Base-by-base conservation (phyloP, 176 grass and related monocot genomes). In the Poa pratensis region DNA sequence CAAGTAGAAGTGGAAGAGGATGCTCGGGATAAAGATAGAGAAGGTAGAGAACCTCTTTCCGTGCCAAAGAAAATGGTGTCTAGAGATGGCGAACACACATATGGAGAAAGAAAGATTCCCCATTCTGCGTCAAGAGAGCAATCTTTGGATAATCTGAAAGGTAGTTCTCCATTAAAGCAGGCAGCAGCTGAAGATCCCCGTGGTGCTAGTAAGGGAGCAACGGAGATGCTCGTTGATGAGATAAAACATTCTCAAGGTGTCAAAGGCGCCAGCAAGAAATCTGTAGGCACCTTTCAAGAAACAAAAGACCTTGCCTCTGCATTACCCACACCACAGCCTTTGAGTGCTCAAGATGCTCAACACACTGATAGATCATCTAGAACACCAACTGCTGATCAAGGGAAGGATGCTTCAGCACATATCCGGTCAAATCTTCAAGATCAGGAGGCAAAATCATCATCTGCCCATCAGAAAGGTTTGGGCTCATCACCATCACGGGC, bases 1-100 rank as follows among this genome's bases (percentile, higher is more conserved):
- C 79, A 83, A 77, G 72, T 26, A 35, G 14, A 76, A 83, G 62
- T 19, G 76, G 39, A 61, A 88, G 80, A 83, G 76, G 79, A 77
- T 87, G 62, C 49, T 34, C 35, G 10, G 11, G 37, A 69, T 40
- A 82, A 76, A 69, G 50, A 27, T 51, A 82, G 18, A 42, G 35
- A 87, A 60, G 74, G 61, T 35, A 77, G 34, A 82, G 86, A 64
- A 12, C 68, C 48, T 6, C 30, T 23, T 82, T 27, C 70, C 68
- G 79, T 74, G 34, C 50, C 17, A 67, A 74, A 69, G 23, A 66
- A 76, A 82, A 76, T 75, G 48, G 49, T 82, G 70, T 15, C 49
- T 53, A 66, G 60, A 58, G 35, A 69, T 73, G 40, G 20, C 48
- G 68, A 71, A 86, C 14, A 28, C 68, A 39, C 46, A 37, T 40